Conservation (phyloP, 1,284 basidiomycete species). For the Ganoderma multipileum region DNA sequence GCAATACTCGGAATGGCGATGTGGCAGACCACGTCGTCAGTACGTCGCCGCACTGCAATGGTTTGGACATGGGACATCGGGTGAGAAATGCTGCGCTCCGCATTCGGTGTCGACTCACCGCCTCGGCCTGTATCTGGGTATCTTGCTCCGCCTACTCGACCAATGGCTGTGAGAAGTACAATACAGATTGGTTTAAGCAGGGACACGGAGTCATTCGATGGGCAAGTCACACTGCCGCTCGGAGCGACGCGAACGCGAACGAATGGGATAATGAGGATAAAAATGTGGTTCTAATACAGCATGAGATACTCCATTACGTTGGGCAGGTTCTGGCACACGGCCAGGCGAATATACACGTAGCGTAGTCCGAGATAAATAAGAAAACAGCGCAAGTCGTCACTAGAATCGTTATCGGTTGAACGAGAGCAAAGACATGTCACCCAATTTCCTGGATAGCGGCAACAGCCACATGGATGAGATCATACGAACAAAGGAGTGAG, state of each 20-base stretch:
- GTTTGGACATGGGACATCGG: not conserved
- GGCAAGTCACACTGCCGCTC: not conserved
- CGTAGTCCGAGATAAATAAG: conserved; percentile 33
- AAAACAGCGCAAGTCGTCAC: conserved; percentile 4
- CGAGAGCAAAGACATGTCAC: conserved; percentile 86
- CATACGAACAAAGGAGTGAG: conserved; percentile 32
- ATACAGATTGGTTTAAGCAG: too few species aligned
- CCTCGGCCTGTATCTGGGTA: not conserved
- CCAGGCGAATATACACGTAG: conserved; percentile 26
- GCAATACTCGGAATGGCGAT: conserved; percentile 1
- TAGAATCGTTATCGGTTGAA: conserved; percentile 69
- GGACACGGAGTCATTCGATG: not conserved
- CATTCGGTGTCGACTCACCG: not conserved
- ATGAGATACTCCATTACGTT: conserved; percentile 33
- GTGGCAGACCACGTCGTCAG: conserved; percentile 6
- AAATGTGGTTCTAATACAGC: conserved; percentile 33
- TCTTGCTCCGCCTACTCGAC: not conserved
- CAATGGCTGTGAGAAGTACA: not conserved
- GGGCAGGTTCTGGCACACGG: conserved; percentile 25
- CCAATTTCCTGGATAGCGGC: conserved; percentile 61
- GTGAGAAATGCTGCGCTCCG: not conserved
- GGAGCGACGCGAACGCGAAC: too few species aligned
- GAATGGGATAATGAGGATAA: conserved; percentile 1
- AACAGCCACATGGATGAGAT: conserved; percentile 14
- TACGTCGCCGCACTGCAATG: conserved; percentile 2